Base-by-base conservation (phyloP, 1,284 basidiomycete genomes). In the Hortiboletus rubellus region DNA sequence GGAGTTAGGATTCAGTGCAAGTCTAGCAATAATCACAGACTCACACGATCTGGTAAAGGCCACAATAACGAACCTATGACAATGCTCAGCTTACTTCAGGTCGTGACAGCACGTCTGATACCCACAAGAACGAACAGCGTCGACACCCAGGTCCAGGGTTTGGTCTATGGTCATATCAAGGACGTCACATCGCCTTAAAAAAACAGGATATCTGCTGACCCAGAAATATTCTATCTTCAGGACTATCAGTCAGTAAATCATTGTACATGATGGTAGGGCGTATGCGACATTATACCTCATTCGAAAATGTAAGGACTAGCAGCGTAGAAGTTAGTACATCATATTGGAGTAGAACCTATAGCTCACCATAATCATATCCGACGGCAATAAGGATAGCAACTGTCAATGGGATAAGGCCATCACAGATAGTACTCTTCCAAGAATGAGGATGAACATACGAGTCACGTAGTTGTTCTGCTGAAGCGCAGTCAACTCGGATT, bases 201-300 rank as follows among this genome's bases (percentile, higher is more conserved):
- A 17, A 3, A n/a, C 22, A 22, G 22, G 17, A 3, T 18, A 8
- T 5, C 17, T 33, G 7, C 52, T 30, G 3, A 54, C 52, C 52
- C 52, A 54, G 8, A 54, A 42, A n/a, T 54, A 36, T 15, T 54
- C 52, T 34, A 54, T 42, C 52, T 44, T 17, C 6, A 30, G 5
- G 9, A 4, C 12, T 30, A n/a, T 45, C 7, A 30, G 43, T 11
- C 1, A 18, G 17, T 1, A 18, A 40, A 38, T 5, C 37, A 17
- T 17, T 2, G 15, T n/a, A 10, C 6, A 40, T 40, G 5, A 14
- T 10, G 38, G 37, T 10, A 6, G 7, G 5, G n/a, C 2, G 10
- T n/a, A 5, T 6, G 38, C 10, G n/a, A 6, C 12, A 34, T 14
- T 33, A 33, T 42, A 42, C 41, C 41, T 42, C 41, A 14, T 24